phyloP scores from a whole-genome alignment of 305 asterid genomes.

The Ilex paraguariensis region DNA sequence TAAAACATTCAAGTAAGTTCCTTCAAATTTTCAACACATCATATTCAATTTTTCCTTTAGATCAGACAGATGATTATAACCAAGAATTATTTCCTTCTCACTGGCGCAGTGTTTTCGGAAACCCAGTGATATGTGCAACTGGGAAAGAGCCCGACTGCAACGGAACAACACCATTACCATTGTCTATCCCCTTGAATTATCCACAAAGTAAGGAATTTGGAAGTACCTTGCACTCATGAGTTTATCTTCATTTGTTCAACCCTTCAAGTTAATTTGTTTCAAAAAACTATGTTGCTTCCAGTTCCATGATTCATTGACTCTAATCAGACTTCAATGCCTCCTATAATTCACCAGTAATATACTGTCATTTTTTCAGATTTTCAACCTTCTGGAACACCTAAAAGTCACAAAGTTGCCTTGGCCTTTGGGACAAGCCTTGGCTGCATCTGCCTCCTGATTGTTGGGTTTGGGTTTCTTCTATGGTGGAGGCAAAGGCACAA shows the following conservation, averaged over 20 bases:
- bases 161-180: constrained; percentile 63
- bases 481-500: constrained; percentile 85
- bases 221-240: neutral
- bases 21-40: neutral
- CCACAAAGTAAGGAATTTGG: constrained; percentile 49
- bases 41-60: too few species aligned
- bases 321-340: too few species aligned
- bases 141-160: constrained; percentile 81
- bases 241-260: too few species aligned
- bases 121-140: constrained; percentile 80
- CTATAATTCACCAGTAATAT: too few species aligned
- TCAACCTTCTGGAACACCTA: constrained; percentile 32
- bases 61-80: too few species aligned
- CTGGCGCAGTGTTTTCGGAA: constrained; percentile 66
- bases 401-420: constrained; percentile 53
- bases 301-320: too few species aligned
- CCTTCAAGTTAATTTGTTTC: neutral
- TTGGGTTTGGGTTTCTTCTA: constrained; percentile 66
- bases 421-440: constrained; percentile 87
- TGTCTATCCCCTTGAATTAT: constrained; percentile 40
- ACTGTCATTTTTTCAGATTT: constrained; percentile 23
- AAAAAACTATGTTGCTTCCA: neutral
- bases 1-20: constrained; percentile 76
- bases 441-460: constrained; percentile 64
- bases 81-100: neutral